These are phyloP conservation scores for Mycena galericulata DNA, from an alignment of 768 basidiomycete genomes.

Conservation along the genomic window DNA sequence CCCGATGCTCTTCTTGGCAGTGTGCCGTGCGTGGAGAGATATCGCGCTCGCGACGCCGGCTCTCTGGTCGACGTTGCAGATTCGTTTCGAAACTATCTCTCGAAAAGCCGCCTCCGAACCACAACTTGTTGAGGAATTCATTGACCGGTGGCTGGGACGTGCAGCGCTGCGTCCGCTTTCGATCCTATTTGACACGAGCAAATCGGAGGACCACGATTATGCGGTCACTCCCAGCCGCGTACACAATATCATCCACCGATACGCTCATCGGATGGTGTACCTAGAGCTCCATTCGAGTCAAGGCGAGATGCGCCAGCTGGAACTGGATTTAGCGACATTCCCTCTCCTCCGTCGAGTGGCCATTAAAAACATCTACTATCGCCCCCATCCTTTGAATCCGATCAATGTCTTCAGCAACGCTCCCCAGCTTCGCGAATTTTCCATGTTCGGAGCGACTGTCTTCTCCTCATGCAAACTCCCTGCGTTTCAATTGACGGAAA, in stretches of 20 bases:
- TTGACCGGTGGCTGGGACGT: not conserved
- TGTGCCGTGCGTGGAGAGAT: conserved; percentile 4
- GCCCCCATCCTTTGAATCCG: too few species aligned
- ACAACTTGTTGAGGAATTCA: not conserved
- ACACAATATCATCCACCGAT: not conserved
- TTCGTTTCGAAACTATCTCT: not conserved
- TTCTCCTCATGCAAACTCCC: not conserved
- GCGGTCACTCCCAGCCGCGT: not conserved
- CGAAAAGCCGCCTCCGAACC: not conserved
- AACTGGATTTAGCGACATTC: not conserved
- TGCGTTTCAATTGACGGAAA: not conserved
- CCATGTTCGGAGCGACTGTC: not conserved
- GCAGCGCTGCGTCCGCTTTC: not conserved
- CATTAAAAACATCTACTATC: not conserved
- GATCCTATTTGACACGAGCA: not conserved
- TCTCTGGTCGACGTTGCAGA: not conserved
- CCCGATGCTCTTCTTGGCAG: not conserved
- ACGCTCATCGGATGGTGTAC: not conserved
- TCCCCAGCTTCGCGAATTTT: not conserved
- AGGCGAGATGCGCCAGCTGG: not conserved
- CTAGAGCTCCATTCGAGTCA: not conserved
- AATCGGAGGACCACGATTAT: too few species aligned
- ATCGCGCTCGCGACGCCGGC: not conserved
- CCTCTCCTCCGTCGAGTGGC: not conserved
- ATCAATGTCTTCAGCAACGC: not conserved